Base-by-base conservation (phyloP, 164 flowering plant genomes). In the Cinnamomum chago region DNA sequence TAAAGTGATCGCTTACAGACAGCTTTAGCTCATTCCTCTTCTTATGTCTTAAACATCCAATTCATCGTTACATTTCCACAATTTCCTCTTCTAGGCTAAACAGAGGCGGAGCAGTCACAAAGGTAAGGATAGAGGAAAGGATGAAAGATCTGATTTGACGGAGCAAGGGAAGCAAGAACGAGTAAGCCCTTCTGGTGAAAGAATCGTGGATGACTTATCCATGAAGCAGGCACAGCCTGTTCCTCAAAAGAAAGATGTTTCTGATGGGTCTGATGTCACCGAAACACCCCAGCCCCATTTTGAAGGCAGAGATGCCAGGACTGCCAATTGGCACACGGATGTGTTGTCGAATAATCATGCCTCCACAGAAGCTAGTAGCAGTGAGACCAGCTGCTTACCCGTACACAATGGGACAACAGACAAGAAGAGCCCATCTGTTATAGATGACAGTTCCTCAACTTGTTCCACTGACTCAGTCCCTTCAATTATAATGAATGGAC, bases 401-500 rank as follows among this genome's bases (percentile, higher is more conserved):
- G 79, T 83, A 17, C 92, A 85, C 73, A 88, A 88, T 88, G 97
- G 92, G 69, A 70, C 64, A 27, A 78, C 72, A 60, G 90, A 88
- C 28, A 90, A 80, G 75, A 91, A 83, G 85, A 86, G 79, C 76
- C 72, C 83, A 50, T 83, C 92, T 27, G 64, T 79, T 25, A 83
- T 92, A 91, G 99, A 96, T 86, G 98, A 94, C 80, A 91, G 97
- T 78, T 96, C 98, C 24, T 96, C 99, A 25, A 94, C 98, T 22
- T 91, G 97, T 82, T 96, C 99, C 58, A 90, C 93, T 6, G 98
- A 94, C 73, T 96, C 99, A 2, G 85, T 90, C 50, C 96, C 92
- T 24, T 91, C 95, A 47, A 85, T 87, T 62, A 90, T 84, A 22
- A 83, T 77, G 81, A 89, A 84, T 83, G 91, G 88, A 22, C 79